Base-by-base conservation (phyloP, 257 asterid genomes). In the Sherardia arvensis region DNA sequence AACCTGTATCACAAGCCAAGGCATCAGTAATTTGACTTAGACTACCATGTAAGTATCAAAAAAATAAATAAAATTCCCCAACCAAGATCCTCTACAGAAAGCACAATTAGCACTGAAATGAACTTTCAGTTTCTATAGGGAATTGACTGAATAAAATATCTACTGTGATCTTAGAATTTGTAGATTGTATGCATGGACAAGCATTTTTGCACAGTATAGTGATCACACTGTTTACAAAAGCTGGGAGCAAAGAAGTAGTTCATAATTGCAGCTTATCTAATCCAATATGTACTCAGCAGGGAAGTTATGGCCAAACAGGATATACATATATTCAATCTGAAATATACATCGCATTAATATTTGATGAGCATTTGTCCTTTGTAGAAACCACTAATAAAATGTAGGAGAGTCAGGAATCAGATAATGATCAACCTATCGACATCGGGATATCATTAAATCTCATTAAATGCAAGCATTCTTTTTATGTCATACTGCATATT, bases 1-100 rank as follows among this genome's bases (percentile, higher is more conserved):
- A 92, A 79, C 95, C 99, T 92, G 76, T 77, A 53, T 70, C 73
- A 80, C 54, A 59, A 70, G 67, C 34, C 43, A 65, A 64, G 65
- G 67, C 32, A 72, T 71, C 64, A 53, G 62, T 43, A 67, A 27
- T 25, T 26, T 27, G 51, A 30, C 47, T 29, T 32, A 53, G 30
- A 38, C 8, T 15, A 48, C 12, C 11, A 63, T 25, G 43, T 55
- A 34, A 20, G 40, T 36, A 17, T 43, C n/a, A 53, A n/a, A 7
- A 38, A 40, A 3, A 26, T 18, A 61, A 61, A 22, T 36, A 11
- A 12, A 22, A 3, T 23, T 14, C 7, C 20, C 12, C 20, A 59
- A 33, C 11, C 38, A 22, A 38, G 7, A 0, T 22, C 28, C 0
- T 3, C 30, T 20, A 33, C 20, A 60, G 15, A 1, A 21, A 20